Evolutionary conservation across 805 yeast species (phyloP).

Genomic region (Starmerella vitae): DNA sequence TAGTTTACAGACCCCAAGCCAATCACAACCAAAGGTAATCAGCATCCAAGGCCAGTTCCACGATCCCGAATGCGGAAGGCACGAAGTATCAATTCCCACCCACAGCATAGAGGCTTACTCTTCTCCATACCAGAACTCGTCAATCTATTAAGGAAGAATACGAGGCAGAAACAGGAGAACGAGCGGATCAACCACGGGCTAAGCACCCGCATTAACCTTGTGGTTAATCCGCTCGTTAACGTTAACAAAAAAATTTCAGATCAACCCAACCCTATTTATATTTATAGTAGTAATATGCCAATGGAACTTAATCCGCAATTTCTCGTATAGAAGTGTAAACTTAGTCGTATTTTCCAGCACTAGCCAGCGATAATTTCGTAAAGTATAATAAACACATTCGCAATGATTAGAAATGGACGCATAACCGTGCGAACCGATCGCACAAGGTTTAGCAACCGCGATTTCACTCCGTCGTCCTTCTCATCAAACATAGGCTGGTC

Average conservation of each 20-base stretch:
- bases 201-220: background rate
- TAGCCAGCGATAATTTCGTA: slow-evolving; percentile 42
- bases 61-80: slow-evolving; percentile 15
- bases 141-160: slow-evolving; percentile 19
- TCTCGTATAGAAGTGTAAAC: background rate
- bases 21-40: slow-evolving; percentile 1
- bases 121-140: slow-evolving; percentile 28
- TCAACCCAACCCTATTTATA: background rate
- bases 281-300: background rate
- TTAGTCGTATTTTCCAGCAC: background rate
- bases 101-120: slow-evolving; percentile 20
- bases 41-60: slow-evolving; percentile 20
- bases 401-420: slow-evolving; percentile 59
- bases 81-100: slow-evolving; percentile 21
- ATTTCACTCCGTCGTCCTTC: slow-evolving; percentile 35
- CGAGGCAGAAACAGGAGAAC: slow-evolving; percentile 29
- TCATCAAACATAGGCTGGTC: slow-evolving; percentile 36
- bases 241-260: background rate
- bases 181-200: background rate
- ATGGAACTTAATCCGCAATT: background rate
- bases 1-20: slow-evolving; percentile 22
- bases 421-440: slow-evolving; percentile 63
- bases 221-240: background rate
- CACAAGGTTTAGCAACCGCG: slow-evolving; percentile 49
- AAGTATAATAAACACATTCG: slow-evolving; percentile 50